Conservation (phyloP, 306 rosid genomes). For the Prinsepia uniflora region DNA sequence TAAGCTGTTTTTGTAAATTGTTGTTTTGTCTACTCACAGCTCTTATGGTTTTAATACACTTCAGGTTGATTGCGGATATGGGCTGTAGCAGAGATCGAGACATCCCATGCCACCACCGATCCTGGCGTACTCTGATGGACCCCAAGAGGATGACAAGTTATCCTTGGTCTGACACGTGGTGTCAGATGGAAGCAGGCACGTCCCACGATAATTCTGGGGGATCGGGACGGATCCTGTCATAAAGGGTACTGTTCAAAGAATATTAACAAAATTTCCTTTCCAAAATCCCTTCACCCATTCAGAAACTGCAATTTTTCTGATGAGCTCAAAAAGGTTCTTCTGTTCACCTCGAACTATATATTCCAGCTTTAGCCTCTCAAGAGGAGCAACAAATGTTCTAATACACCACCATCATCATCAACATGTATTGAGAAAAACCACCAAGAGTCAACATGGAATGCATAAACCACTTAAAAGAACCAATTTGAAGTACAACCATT, state of each 20-base stretch:
- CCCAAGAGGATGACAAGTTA: too few species aligned
- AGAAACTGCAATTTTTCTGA: constrained; percentile 65
- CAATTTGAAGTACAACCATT: neutral
- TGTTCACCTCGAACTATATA: constrained; percentile 84
- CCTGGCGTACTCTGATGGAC: too few species aligned
- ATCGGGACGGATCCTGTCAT: too few species aligned
- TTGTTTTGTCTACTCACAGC: too few species aligned
- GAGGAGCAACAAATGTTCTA: constrained; percentile 94
- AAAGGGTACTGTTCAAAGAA: constrained; percentile 96
- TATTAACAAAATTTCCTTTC: constrained; percentile 89
- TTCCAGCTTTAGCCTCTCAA: constrained; percentile 94
- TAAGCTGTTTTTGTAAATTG: too few species aligned
- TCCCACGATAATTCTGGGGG: too few species aligned
- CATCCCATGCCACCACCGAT: too few species aligned
- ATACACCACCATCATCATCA: neutral
- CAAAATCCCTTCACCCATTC: constrained; percentile 94
- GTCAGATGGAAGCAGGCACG: too few species aligned
- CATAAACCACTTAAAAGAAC: neutral
- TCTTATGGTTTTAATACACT: too few species aligned
- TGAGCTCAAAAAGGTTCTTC: constrained; percentile 65
- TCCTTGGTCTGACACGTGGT: too few species aligned
- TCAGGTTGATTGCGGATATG: too few species aligned
- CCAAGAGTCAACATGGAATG: neutral
- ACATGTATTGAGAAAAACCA: neutral
- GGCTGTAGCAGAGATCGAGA: too few species aligned